These are phyloP conservation scores for Olyra latifolia DNA, from an alignment of 176 grass and related monocot genomes.

Conservation along the genomic window DNA sequence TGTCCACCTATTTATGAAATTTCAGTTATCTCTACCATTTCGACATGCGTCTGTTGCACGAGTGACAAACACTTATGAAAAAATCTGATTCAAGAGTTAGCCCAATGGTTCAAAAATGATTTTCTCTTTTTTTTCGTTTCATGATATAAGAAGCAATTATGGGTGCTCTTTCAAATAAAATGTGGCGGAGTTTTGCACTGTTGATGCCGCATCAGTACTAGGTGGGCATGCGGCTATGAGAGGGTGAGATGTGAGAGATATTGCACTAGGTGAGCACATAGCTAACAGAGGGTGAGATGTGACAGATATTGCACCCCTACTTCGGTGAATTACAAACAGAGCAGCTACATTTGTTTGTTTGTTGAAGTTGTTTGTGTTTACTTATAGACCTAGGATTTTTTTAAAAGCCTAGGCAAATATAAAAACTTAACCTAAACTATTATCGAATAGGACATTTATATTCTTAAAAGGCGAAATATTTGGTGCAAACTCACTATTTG, in stretches of 20 bases:
- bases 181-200: not conserved
- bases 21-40: not conserved
- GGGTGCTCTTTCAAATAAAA: not conserved
- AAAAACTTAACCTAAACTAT: no score
- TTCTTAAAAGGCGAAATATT: no score
- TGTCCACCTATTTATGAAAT: not conserved
- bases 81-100: not conserved
- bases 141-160: not conserved
- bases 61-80: not conserved
- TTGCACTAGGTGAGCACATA: no score
- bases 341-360: not conserved
- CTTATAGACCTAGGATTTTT: no score
- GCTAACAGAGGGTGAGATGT: no score
- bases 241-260: not conserved
- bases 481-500: no score
- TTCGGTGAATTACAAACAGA: not conserved
- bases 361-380: not conserved
- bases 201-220: no score
- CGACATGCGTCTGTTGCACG: not conserved
- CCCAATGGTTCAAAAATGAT: not conserved
- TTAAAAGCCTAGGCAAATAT: no score
- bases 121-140: not conserved
- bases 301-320: no score
- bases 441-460: no score
- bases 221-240: no score